Conservation (phyloP, 169 alveolate genomes). For the Eimeria maxima region DNA sequence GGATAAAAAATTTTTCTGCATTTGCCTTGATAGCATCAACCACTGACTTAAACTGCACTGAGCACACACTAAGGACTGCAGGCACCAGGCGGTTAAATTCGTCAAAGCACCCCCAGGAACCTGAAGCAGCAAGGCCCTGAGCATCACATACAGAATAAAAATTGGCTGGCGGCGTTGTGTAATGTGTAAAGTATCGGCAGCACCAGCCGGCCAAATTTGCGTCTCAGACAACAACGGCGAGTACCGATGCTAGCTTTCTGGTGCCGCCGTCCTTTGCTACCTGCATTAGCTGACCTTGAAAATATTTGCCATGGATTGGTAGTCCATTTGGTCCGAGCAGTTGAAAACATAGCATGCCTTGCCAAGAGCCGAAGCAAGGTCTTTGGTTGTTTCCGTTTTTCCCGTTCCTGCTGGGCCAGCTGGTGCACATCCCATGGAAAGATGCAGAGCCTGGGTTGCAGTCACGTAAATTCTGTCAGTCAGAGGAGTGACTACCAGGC, state of each 20-base stretch:
- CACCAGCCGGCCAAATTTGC: background rate
- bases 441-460: slow-evolving; percentile 98
- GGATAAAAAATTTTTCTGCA: slow-evolving; percentile 89
- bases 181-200: background rate
- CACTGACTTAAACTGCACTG: slow-evolving; percentile 98
- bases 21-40: slow-evolving; percentile 95
- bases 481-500: slow-evolving; percentile 98
- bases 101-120: slow-evolving; percentile 99
- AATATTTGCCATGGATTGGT: slow-evolving; percentile 97
- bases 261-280: background rate
- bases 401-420: slow-evolving; percentile 99
- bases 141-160: background rate
- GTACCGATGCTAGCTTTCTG: background rate
- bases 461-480: slow-evolving; percentile 98
- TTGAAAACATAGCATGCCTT: slow-evolving; percentile 98
- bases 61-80: slow-evolving; percentile 98
- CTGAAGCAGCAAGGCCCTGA: slow-evolving; percentile 97
- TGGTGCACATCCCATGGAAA: slow-evolving; percentile 99
- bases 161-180: background rate
- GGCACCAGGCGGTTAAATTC: slow-evolving; percentile 98
- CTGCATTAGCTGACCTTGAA: slow-evolving; percentile 92
- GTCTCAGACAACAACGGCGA: background rate
- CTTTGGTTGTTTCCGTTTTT: slow-evolving; percentile 95
- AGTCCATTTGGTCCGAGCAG: slow-evolving; percentile 98
- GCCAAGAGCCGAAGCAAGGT: slow-evolving; percentile 94